Evolutionary conservation across 768 basidiomycete species (phyloP).

Genomic region (Plicaturopsis crispa): DNA sequence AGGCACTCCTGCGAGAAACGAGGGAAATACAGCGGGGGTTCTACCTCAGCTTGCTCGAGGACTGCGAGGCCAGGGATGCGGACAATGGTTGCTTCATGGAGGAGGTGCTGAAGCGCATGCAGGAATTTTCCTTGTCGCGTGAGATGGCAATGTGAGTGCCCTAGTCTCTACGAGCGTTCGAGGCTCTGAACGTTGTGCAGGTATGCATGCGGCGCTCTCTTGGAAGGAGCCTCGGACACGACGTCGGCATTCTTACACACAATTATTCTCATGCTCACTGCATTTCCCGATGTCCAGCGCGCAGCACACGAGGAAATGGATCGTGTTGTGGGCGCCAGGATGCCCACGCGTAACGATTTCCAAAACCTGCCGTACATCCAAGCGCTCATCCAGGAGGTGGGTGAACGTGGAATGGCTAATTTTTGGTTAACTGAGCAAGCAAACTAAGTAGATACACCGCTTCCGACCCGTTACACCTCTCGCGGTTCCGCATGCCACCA

Average conservation of each 20-base stretch:
- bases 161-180: too few relatives aligned
- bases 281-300: constrained; percentile 14
- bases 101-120: too few relatives aligned
- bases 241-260: constrained; percentile 9
- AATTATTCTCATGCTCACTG: constrained; percentile 12
- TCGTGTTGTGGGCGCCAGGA: constrained; percentile 13
- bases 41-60: constrained; percentile 10
- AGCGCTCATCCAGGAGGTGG: constrained; percentile 16
- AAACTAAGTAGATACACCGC: constrained; percentile 14
- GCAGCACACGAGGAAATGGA: constrained; percentile 18
- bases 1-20: constrained; percentile 15
- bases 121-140: too few relatives aligned
- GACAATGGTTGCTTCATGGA: constrained; percentile 13
- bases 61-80: constrained; percentile 9
- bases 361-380: constrained; percentile 17
- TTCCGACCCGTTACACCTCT: constrained; percentile 12
- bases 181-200: too few relatives aligned
- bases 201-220: not conserved
- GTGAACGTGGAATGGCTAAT: too few relatives aligned
- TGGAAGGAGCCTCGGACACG: constrained; percentile 3
- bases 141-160: too few relatives aligned
- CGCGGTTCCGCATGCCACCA: constrained; percentile 11
- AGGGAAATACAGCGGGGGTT: constrained; percentile 17
- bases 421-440: too few relatives aligned
- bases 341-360: constrained; percentile 17